Percentiles rank a stretch among this genome's conserved stretches.
phyloP scores from a whole-genome alignment of 148 eudicot species.

The Limonium bicolor region DNA sequence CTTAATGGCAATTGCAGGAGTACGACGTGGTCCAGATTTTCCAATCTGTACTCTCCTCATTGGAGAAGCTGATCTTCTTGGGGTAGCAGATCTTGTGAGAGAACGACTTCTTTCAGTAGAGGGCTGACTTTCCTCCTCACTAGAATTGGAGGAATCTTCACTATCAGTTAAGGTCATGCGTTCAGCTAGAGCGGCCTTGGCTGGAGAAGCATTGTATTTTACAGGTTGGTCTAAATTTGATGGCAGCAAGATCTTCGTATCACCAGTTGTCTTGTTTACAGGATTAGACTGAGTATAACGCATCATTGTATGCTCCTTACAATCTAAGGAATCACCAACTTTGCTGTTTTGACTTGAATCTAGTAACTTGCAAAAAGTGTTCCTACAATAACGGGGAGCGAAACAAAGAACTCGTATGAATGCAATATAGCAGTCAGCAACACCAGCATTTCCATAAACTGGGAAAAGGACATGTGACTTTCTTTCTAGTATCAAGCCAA shows the following conservation, averaged over 20 bases:
- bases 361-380: constrained; percentile 31
- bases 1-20: constrained; percentile 69
- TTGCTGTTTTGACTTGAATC: constrained; percentile 24
- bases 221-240: constrained; percentile 26
- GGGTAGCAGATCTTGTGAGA: constrained; percentile 63
- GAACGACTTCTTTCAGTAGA: constrained; percentile 76
- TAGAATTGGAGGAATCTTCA: constrained; percentile 53
- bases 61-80: constrained; percentile 96
- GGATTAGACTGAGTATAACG: constrained; percentile 16
- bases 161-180: constrained; percentile 49
- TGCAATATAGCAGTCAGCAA: too few species aligned
- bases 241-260: constrained; percentile 10
- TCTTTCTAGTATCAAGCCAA: too few species aligned
- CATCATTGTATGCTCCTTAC: constrained; percentile 10
- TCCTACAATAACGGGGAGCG: constrained; percentile 26
- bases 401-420: too few species aligned
- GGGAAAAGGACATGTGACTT: too few species aligned
- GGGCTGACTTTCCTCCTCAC: constrained; percentile 64
- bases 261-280: constrained; percentile 15
- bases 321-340: constrained; percentile 11
- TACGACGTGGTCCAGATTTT: constrained; percentile 68
- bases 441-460: too few species aligned
- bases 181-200: constrained; percentile 75
- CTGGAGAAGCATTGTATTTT: constrained; percentile 75
- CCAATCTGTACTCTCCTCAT: constrained; percentile 94